Base-by-base conservation (phyloP, 352 stramenopile species). In the Pythium oligandrum region DNA sequence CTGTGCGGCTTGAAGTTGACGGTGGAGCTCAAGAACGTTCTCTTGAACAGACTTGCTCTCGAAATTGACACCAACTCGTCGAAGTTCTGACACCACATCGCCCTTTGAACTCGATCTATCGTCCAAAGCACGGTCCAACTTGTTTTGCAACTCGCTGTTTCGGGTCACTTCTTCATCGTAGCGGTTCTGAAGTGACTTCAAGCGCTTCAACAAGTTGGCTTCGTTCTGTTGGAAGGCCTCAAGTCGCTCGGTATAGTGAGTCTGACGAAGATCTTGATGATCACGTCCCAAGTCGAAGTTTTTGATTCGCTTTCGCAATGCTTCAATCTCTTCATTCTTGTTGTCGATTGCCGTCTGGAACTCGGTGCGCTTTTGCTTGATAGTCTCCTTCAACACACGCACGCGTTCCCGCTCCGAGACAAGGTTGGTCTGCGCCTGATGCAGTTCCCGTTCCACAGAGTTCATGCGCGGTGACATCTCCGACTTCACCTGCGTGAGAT, bases 101-200 rank as follows among this genome's bases (percentile, higher is more conserved):
- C 76, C 63, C 70, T 71, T 57, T 75, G 80, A 50, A 71, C 65
- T 61, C 65, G 75, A 45, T 77, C 77, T 44, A 37, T n/a, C 44
- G 6, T 63, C 34, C 30, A 69, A 33, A 30, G 61, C 55, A 1
- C 38, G 7, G 38, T 47, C 44, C 36, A 90, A 46, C 42, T 83
- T 75, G n/a, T 66, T 69, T 50, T 88, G 75, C 9, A 91, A 53
- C 40, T 87, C 74, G 17, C 61, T 55, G 9, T 81, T 56, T 17
- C 61, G 45, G 12, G 46, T 61, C 4, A 56, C 46, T 42, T 17
- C 53, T 33, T 55, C 46, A 53, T 69, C 61, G 26, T 51, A 64
- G 9, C 56, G 51, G 32, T 69, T 55, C 17, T 69, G 61, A 0
- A 64, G 44, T 7, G 57, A 42, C 48, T 69, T 69, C 2, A 69